Conservation (phyloP, 176 grass and related monocot species). For the Avena atlantica region DNA sequence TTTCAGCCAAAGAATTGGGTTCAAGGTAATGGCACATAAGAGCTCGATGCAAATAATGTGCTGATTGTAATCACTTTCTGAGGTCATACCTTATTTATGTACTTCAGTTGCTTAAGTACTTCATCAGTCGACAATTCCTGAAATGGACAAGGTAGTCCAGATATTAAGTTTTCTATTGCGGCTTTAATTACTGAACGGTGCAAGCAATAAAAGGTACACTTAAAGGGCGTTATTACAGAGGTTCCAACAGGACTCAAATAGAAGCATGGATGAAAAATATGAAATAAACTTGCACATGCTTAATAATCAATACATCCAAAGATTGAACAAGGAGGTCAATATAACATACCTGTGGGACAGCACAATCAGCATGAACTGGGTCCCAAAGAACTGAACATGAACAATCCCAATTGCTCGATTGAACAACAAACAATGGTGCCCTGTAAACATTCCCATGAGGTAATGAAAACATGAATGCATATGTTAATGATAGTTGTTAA, state of each 20-base stretch:
- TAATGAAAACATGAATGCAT: conserved; percentile 22
- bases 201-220: conserved; percentile 22
- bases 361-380: conserved; percentile 83
- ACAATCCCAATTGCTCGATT: conserved; percentile 76
- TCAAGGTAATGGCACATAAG: background rate
- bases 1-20: background rate
- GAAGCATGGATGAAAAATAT: background rate
- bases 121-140: conserved; percentile 73
- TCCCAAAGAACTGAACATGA: conserved; percentile 74
- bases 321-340: background rate
- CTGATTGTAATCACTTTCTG: conserved; percentile 29
- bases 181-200: conserved; percentile 10
- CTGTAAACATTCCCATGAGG: conserved; percentile 42
- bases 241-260: conserved; percentile 17
- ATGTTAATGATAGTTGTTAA: background rate
- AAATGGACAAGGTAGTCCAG: conserved; percentile 21
- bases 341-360: conserved; percentile 71
- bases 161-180: conserved; percentile 16
- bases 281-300: conserved; percentile 32
- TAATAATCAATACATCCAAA: conserved; percentile 11
- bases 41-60: conserved; percentile 28
- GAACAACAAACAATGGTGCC: conserved; percentile 68
- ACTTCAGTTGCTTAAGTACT: conserved; percentile 68
- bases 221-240: conserved; percentile 3
- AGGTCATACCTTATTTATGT: conserved; percentile 56